Percentiles rank a stretch among this genome's conserved stretches.
phyloP scores from a whole-genome alignment of 2,329 filamentous ascomycete genomes.

The Alternaria infectoria region DNA sequence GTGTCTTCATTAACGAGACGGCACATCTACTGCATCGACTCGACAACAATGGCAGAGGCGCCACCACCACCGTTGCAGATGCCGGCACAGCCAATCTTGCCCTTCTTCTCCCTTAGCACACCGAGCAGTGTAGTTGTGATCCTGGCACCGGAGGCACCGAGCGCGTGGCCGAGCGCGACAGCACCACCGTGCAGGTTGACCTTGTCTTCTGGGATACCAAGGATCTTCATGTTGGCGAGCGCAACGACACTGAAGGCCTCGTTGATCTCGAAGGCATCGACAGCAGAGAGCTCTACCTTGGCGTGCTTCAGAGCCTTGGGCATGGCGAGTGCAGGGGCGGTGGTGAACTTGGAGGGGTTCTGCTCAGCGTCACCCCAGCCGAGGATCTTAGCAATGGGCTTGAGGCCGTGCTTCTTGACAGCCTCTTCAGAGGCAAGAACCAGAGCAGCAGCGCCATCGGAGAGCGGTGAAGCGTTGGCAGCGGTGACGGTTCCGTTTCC shows the following conservation, averaged over 20 bases:
- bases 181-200: constrained; percentile 96
- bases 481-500: constrained; percentile 89
- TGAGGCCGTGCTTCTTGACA: constrained; percentile 88
- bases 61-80: constrained; percentile 99
- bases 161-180: constrained; percentile 92
- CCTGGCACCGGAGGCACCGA: constrained; percentile 91
- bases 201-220: constrained; percentile 78
- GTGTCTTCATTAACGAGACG: constrained; percentile 4
- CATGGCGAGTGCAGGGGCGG: constrained; percentile 88
- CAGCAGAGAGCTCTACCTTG: constrained; percentile 73
- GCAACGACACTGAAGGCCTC: constrained; percentile 98
- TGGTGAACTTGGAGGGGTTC: constrained; percentile 93
- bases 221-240: constrained; percentile 92
- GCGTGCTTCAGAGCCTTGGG: constrained; percentile 98
- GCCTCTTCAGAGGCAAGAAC: constrained; percentile 94
- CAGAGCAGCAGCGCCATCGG: constrained; percentile 90
- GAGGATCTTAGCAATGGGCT: constrained; percentile 93
- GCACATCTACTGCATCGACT: constrained; percentile 56
- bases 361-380: constrained; percentile 96
- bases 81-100: constrained; percentile 89
- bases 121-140: constrained; percentile 90
- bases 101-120: constrained; percentile 87
- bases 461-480: constrained; percentile 94
- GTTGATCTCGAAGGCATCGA: constrained; percentile 99
- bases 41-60: constrained; percentile 90